These are phyloP conservation scores for Epichloe amarillans DNA, from an alignment of 2,329 filamentous ascomycete genomes.

Conservation along the genomic window DNA sequence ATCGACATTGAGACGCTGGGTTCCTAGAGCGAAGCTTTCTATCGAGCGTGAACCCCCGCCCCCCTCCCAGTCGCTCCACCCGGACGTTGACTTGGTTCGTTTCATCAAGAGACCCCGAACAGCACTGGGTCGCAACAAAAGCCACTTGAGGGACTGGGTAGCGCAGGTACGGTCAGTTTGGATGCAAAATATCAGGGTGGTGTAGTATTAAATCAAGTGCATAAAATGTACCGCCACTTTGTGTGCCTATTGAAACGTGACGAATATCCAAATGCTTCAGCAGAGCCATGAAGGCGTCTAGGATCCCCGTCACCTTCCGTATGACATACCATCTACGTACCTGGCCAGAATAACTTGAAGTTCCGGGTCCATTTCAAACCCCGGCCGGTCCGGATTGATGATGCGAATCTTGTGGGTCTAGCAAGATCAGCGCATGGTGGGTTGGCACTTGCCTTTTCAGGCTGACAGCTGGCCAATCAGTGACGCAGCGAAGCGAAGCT, in stretches of 20 bases:
- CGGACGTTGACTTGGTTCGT: slow-evolving; percentile 7
- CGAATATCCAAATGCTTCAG: slow-evolving; percentile 19
- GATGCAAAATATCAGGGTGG: slow-evolving; percentile 15
- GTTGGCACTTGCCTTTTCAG: neutral
- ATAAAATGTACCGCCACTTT: slow-evolving; percentile 19
- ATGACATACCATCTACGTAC: neutral
- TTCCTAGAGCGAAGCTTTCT: slow-evolving; percentile 7
- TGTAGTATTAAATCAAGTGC: slow-evolving; percentile 18
- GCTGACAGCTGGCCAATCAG: slow-evolving; percentile 1
- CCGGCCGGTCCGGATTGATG: slow-evolving; percentile 21
- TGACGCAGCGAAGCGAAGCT: slow-evolving; percentile 1
- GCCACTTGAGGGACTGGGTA: slow-evolving; percentile 6
- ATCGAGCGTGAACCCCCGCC: slow-evolving; percentile 10
- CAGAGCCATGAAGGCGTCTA: slow-evolving; percentile 17
- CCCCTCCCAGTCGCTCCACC: slow-evolving; percentile 16
- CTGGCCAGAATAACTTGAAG: slow-evolving; percentile 4
- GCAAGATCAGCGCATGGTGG: slow-evolving; percentile 10
- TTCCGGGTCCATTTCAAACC: slow-evolving; percentile 17
- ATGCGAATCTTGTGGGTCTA: slow-evolving; percentile 19
- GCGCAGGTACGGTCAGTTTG: slow-evolving; percentile 13
- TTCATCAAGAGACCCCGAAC: slow-evolving; percentile 18
- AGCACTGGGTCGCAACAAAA: slow-evolving; percentile 9
- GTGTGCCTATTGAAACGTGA: slow-evolving; percentile 16
- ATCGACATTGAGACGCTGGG: slow-evolving; percentile 11
- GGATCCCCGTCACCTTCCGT: neutral